Evolutionary conservation across 2,329 filamentous ascomycete species (phyloP).

Genomic region (Epichloe elymi): DNA sequence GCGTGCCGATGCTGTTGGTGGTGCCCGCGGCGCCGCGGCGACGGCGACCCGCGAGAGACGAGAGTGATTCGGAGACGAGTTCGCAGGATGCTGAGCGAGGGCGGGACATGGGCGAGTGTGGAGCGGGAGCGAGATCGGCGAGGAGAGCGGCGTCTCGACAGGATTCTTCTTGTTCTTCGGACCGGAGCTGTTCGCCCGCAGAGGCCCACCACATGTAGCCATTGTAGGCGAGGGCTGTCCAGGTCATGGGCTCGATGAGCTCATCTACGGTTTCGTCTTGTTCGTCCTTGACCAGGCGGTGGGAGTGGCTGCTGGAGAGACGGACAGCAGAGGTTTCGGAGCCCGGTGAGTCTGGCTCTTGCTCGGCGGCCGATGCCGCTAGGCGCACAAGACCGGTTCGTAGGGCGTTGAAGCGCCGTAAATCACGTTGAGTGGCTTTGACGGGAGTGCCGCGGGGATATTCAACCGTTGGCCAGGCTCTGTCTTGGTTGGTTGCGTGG

Average conservation of each 20-base stretch:
- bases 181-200: slow-evolving; percentile 56
- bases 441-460: slow-evolving; percentile 49
- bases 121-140: slow-evolving; percentile 32
- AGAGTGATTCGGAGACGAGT: slow-evolving; percentile 29
- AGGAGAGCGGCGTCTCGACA: slow-evolving; percentile 42
- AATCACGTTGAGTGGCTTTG: slow-evolving; percentile 81
- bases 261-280: slow-evolving; percentile 37
- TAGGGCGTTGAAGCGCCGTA: slow-evolving; percentile 64
- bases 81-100: slow-evolving; percentile 19
- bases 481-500: slow-evolving; percentile 35
- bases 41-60: slow-evolving; percentile 28
- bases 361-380: slow-evolving; percentile 13
- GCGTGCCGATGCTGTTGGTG: background rate
- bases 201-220: slow-evolving; percentile 88
- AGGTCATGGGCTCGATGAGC: slow-evolving; percentile 50
- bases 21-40: slow-evolving; percentile 16
- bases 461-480: slow-evolving; percentile 65
- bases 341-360: slow-evolving; percentile 15
- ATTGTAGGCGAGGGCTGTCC: slow-evolving; percentile 65
- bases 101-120: slow-evolving; percentile 17
- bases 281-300: slow-evolving; percentile 20
- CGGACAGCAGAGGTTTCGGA: slow-evolving; percentile 15
- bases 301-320: slow-evolving; percentile 15
- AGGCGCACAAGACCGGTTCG: slow-evolving; percentile 46
- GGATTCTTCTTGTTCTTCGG: slow-evolving; percentile 46